Base-by-base conservation (phyloP, 129 eudicot species). In the Escallonia rubra region DNA sequence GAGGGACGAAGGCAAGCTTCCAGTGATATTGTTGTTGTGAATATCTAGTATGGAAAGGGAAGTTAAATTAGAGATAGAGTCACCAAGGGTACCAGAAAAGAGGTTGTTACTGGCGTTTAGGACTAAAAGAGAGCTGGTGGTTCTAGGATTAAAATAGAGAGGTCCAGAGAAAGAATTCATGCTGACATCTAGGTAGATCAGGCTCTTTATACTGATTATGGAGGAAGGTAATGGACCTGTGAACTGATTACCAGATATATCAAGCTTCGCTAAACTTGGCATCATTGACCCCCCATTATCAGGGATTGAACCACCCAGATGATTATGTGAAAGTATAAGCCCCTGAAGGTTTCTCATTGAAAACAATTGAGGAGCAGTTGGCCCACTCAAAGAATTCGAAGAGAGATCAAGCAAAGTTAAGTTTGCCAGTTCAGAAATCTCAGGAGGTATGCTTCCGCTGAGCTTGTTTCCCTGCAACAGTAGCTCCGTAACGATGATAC, bases 281-380 rank as follows among this genome's bases (percentile, higher is more conserved):
- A 84, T 56, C 58, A 71, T 40, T 4, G 78, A 82, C 68, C 87
- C 83, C 44, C 78, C 64, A 74, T 70, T 57, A 70, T 78, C 79
- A 7, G 95, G 91, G 61, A 92, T 70, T 3, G 83, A 62, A 16
- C 98, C 98, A 47, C 64, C 72, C 53, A 92, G 65, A 44, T 72
- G 71, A 76, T 92, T 92, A 56, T 89, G 85, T 12, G 95, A 84
- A 61, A 92, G 79, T 55, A 82, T 44, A 16, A 92, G 84, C 8
- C 98, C 98, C 61, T 92, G 98, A 71, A 92, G 89, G 65, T 84
- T 82, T 67, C 66, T 80, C 89, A 84, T 78, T 53, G 95, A 70
- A 81, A 83, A 83, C 57, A 84, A 74, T 13, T 68, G 77, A 63
- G 89, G 91, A 63, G 54, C 63, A 70, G 70, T 12, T 38, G 79